These are phyloP conservation scores for Chaetomium tenue DNA, from an alignment of 495 filamentous ascomycete species.

Conservation along the genomic window DNA sequence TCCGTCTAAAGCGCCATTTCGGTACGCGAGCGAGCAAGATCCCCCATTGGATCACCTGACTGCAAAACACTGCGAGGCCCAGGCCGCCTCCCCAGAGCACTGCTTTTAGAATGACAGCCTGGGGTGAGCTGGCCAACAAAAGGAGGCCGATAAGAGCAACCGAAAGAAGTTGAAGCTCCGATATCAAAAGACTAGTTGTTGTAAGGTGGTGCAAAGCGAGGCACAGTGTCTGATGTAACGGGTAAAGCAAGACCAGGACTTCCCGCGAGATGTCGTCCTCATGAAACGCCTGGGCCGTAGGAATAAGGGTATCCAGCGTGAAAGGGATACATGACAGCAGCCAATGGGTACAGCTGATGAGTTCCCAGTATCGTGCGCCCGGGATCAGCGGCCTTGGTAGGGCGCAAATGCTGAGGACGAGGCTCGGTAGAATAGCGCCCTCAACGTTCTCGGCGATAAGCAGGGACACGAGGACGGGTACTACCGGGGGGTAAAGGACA, in stretches of 20 bases:
- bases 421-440: constrained; percentile 66
- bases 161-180: constrained; percentile 85
- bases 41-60: constrained; percentile 78
- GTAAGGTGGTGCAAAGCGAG: constrained; percentile 72
- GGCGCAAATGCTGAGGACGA: constrained; percentile 75
- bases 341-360: constrained; percentile 69
- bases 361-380: constrained; percentile 49
- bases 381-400: constrained; percentile 74
- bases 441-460: constrained; percentile 62
- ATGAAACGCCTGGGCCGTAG: background rate
- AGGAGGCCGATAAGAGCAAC: constrained; percentile 78
- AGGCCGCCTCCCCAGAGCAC: constrained; percentile 88
- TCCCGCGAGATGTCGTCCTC: constrained; percentile 51
- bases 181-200: constrained; percentile 77
- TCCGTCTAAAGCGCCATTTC: constrained; percentile 78
- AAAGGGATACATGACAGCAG: constrained; percentile 60
- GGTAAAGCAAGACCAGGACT: constrained; percentile 67
- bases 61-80: constrained; percentile 67
- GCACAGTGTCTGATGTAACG: constrained; percentile 81
- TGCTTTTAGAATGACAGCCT: constrained; percentile 76
- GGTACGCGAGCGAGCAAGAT: constrained; percentile 84
- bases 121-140: constrained; percentile 74
- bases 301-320: constrained; percentile 37
- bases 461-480: constrained; percentile 75
- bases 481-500: constrained; percentile 75